phyloP scores from a whole-genome alignment of 345 rosid genomes.

The Leavenworthia alabamica region DNA sequence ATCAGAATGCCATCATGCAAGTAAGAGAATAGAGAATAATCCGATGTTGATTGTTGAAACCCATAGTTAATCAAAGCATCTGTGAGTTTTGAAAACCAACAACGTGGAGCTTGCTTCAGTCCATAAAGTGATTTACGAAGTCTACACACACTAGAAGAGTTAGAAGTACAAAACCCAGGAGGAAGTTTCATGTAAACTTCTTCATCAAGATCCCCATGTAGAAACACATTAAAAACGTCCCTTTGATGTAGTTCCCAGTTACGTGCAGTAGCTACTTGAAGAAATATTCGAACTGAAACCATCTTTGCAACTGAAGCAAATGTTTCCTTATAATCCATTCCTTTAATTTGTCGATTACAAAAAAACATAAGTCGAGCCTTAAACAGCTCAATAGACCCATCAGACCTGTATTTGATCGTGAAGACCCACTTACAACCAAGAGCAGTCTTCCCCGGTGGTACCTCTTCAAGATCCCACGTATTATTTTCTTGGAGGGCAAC shows the following conservation, averaged over 20 bases:
- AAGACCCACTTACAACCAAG: not conserved
- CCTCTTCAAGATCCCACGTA: not conserved
- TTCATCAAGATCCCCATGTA: no score
- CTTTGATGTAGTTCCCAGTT: no score
- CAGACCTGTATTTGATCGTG: not conserved
- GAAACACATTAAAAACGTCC: no score
- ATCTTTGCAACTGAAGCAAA: not conserved
- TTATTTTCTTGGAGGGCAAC: not conserved
- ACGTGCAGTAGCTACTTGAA: not conserved
- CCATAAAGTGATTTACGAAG: no score
- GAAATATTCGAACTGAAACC: not conserved
- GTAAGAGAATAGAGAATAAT: no score
- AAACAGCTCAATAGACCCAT: not conserved
- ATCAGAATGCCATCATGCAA: no score
- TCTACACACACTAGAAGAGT: no score
- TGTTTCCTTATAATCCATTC: not conserved
- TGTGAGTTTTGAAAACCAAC: no score
- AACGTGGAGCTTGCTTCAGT: no score
- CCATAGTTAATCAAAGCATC: no score
- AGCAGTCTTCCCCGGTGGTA: not conserved
- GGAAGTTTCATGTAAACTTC: no score
- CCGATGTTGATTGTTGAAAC: no score
- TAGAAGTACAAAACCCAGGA: not conserved
- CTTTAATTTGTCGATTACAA: not conserved
- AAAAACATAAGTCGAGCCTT: not conserved